Base-by-base conservation (phyloP, 1,284 basidiomycete genomes). In the Ceratobasidium sp. region DNA sequence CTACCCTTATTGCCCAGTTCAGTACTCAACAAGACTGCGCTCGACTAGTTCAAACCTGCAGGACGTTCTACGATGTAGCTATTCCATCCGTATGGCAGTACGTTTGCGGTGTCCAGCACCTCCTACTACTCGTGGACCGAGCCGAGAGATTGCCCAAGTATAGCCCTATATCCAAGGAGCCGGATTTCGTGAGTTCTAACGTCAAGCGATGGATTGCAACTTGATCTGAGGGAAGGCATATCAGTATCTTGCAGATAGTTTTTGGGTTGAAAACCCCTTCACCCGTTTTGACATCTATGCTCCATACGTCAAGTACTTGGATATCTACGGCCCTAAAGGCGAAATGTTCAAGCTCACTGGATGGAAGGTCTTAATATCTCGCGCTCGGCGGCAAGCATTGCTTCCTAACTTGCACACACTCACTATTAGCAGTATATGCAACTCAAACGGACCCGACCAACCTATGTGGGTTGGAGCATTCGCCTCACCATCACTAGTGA, bases 241-340 rank as follows among this genome's bases (percentile, higher is more conserved):
- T 28, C n/a, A 54, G 51, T 23, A n/a, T 54, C 26, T 54, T 54
- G 8, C n/a, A 8, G 51, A n/a, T 54, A 54, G 11, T 20, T 20
- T 13, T 28, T 15, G 26, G 51, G 13, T 6, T 7, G 5, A 13
- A 13, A 31, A 42, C 60, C 31, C 37, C 20, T 63, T 45, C n/a
- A 15, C 17, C 3, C 63, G 63, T 10, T 65, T 47, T 17, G 63
- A 65, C 63, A n/a, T 65, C 20, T 65, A 65, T 39, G 63, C 63
- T 23, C 42, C 63, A 4, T 28, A 65, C 63, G 63, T 65, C n/a
- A n/a, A 45, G n/a, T 4, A 17, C 31, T 26, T 65, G 23, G 39
- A 49, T 15, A n/a, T 65, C 31, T 65, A 47, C 31, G 63, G 63
- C 10, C 20, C 15, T 33, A 31, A 63, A 35, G 3, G 23, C 20